Evolutionary conservation across 108 stramenopile genomes (phyloP), one percentile per base, ranked within the genome.

Genomic region (Nitzschia palea): DNA sequence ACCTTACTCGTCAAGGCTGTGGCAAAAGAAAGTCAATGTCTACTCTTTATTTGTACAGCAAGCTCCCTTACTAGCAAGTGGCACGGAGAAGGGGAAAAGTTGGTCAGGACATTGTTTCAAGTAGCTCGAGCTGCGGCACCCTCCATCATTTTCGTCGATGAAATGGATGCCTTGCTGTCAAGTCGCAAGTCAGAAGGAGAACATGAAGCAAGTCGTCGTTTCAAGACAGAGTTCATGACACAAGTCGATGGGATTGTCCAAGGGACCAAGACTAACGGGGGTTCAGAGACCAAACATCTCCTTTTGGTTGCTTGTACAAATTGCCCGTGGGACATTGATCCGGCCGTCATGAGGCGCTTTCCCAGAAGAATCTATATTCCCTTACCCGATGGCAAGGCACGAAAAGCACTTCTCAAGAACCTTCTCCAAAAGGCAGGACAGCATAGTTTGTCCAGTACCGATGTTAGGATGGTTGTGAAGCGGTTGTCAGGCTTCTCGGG

Each of bases 161-260:
- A 98, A 76, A 82, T 98, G 53, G 98, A 98, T 69, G 84, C 94
- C 3, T 71, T 98, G 10, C 70, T 91, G 27, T 78, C 77, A n/a
- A 71, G 60, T 48, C 79, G 90, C 23, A 74, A 69, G 43, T 59
- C 58, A 3, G 77, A 76, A 2, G 70, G 73, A 28, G 96, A 98
- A 60, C 97, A 97, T 69, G 96, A 98, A 65, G 96, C 95, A 1
- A 86, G 84, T 45, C 84, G 97, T 25, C 71, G 96, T 26, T 93
- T 98, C 57, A 98, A 98, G 63, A 97, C 96, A 8, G 97, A 98
- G 73, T 87, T 97, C 53, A 94, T 97, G 89, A 88, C 93, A 0
- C 95, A 97, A 76, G 89, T 96, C 85, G 97, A 98, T 79, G 97
- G 97, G 34, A 84, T 97, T 14, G 53, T 60, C 14, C 44, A 60